Evolutionary conservation across 2,329 filamentous ascomycete genomes (phyloP), one percentile per base, ranked within the genome.

Genomic region (Ceratocystis alfenasii): DNA sequence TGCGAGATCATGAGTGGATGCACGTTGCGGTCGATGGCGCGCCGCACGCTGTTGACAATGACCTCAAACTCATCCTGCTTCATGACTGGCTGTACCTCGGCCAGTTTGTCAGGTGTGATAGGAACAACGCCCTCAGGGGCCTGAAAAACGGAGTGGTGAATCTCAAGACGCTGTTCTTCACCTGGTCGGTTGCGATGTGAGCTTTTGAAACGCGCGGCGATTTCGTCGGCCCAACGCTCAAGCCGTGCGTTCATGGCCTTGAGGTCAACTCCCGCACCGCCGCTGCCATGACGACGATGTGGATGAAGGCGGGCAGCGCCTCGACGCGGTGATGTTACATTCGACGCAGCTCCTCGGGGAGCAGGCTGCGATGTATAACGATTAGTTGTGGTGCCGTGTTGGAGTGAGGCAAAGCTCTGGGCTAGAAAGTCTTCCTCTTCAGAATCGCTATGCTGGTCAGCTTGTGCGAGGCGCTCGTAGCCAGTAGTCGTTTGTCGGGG

Each of bases 1-100:
- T 99, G 94, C 0, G 92, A 87, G 70, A 99, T 99, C 85, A 99
- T 89, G 72, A 89, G 92, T 3, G 94, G 94, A 74, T 99, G 94
- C 62, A 93, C 84, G 50, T 90, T 92, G 74, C 95, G 85, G 72
- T 92, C 87, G 70, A 99, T 99, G 45, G 94, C 94, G 41, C 85
- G 77, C 69, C 88, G 82, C n/a, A 99, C 93, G 72, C 90, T 95
- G 71, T 95, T 89, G 17, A 97, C 87, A 44, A 95, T 85, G 48
- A 86, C 83, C 66, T 97, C 92, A 72, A 97, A 99, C 72, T 96
- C 85, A 36, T 82, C 79, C 73, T 85, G 88, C 17, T 87, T 87
- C 82, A 93, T 87, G 70, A 85, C 81, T 57, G 84, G 82, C 67
- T 84, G 80, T 5, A 77, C 74, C 78, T 78, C 78, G 74, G 89